Conservation (phyloP, 768 basidiomycete genomes). For the Boletus fagicola region DNA sequence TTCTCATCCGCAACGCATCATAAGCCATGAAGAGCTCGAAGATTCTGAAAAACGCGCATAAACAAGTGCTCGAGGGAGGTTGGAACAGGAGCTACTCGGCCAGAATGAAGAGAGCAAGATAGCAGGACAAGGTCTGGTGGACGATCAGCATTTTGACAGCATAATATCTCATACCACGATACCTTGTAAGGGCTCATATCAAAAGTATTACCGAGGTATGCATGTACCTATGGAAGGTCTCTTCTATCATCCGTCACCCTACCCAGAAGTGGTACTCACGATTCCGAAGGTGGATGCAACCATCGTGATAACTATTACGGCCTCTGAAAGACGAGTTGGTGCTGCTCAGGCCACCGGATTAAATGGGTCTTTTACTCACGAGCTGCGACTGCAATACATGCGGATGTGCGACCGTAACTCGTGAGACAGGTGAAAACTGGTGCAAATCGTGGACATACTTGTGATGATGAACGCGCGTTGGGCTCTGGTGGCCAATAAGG, state of each 20-base stretch:
- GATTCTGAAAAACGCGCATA: conserved; percentile 43
- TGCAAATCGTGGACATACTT: conserved; percentile 43
- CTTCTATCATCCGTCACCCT: conserved; percentile 2
- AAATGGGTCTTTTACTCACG: conserved; percentile 47
- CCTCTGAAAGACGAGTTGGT: conserved; percentile 48
- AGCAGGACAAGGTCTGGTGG: conserved; percentile 73
- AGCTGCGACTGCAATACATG: conserved; percentile 43
- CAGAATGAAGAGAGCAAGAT: conserved; percentile 78
- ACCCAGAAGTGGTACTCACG: conserved; percentile 38
- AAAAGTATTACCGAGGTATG: conserved; percentile 24
- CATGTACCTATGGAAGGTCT: conserved; percentile 46
- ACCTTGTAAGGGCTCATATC: conserved; percentile 52
- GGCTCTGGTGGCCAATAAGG: conserved; percentile 67
- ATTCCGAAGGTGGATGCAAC: conserved; percentile 67
- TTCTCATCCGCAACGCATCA: conserved; percentile 78
- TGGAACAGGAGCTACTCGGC: conserved; percentile 57
- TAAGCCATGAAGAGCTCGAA: conserved; percentile 80
- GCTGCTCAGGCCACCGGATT: background rate
- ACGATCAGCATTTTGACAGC: conserved; percentile 12
- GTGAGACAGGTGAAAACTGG: conserved; percentile 7
- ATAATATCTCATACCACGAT: background rate
- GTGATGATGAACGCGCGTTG: conserved; percentile 71
- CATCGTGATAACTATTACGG: conserved; percentile 70
- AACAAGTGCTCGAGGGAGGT: background rate
- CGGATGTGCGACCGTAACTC: conserved; percentile 5